phyloP scores from a whole-genome alignment of 768 basidiomycete species.

The Leccinum fibrillosum region DNA sequence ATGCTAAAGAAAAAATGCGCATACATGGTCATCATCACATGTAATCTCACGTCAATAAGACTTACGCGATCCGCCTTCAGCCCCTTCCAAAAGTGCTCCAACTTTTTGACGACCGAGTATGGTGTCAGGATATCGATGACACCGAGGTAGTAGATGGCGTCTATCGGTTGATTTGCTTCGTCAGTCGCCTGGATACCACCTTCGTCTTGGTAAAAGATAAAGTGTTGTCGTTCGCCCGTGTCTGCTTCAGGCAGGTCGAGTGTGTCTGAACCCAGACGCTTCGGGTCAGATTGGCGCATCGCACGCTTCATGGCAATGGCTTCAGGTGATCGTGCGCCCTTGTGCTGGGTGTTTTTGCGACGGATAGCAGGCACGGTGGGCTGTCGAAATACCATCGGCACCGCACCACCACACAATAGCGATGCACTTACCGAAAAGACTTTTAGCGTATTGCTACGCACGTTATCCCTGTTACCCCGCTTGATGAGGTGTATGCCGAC shows the following conservation, averaged over 20 bases:
- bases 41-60: not conserved
- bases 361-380: conserved; percentile 68
- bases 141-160: conserved; percentile 89
- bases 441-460: conserved; percentile 85
- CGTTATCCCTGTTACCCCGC: conserved; percentile 87
- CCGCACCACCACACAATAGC: not conserved
- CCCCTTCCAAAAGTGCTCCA: conserved; percentile 93
- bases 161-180: conserved; percentile 70
- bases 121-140: conserved; percentile 97
- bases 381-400: conserved; percentile 33
- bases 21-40: conserved; percentile 2
- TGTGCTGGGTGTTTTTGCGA: conserved; percentile 56
- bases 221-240: conserved; percentile 56
- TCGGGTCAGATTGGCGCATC: conserved; percentile 79
- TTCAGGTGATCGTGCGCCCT: conserved; percentile 59
- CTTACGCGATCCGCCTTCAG: conserved; percentile 81
- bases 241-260: conserved; percentile 63
- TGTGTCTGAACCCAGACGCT: conserved; percentile 53
- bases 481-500: conserved; percentile 92
- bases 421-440: conserved; percentile 77
- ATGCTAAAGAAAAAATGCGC: conserved; percentile 48
- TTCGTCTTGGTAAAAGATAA: conserved; percentile 96
- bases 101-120: conserved; percentile 69
- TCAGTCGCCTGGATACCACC: conserved; percentile 90
- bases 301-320: conserved; percentile 84